phyloP scores from a whole-genome alignment of 2,329 filamentous ascomycete species.

The Venturia asperata region DNA sequence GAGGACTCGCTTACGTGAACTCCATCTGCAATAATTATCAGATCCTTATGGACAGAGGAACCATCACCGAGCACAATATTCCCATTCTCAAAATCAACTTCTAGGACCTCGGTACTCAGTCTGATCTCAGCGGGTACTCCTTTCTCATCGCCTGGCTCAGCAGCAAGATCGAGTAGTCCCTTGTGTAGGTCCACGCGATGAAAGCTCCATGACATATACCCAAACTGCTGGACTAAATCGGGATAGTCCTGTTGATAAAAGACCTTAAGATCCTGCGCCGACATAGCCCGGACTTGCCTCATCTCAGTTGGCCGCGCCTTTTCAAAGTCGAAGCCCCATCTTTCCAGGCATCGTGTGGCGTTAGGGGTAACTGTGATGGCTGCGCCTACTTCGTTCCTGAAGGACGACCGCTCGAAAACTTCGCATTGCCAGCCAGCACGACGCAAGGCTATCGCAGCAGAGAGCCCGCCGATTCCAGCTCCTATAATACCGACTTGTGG shows the following conservation, averaged over 20 bases:
- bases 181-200: slow-evolving; percentile 10
- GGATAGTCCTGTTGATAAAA: not conserved
- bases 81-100: not conserved
- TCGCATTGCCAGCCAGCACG: slow-evolving; percentile 24
- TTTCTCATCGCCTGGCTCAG: not conserved
- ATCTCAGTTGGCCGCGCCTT: slow-evolving; percentile 20
- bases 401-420: slow-evolving; percentile 25
- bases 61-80: not conserved
- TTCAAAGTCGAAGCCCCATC: slow-evolving; percentile 30
- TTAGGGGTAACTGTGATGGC: slow-evolving; percentile 39
- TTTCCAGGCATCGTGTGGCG: slow-evolving; percentile 28
- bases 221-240: not conserved
- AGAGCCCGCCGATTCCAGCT: slow-evolving; percentile 22
- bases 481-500: not conserved
- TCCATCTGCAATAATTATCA: slow-evolving; percentile 9
- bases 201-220: not conserved
- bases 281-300: not conserved
- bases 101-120: not conserved
- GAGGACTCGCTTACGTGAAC: not conserved
- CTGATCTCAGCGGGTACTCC: not conserved
- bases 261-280: not conserved
- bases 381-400: slow-evolving; percentile 28
- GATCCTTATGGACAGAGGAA: not conserved
- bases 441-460: slow-evolving; percentile 26
- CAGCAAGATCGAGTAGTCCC: not conserved